These are phyloP conservation scores for Globisporangium recalcitrans DNA, from an alignment of 352 stramenopile genomes.

Conservation along the genomic window DNA sequence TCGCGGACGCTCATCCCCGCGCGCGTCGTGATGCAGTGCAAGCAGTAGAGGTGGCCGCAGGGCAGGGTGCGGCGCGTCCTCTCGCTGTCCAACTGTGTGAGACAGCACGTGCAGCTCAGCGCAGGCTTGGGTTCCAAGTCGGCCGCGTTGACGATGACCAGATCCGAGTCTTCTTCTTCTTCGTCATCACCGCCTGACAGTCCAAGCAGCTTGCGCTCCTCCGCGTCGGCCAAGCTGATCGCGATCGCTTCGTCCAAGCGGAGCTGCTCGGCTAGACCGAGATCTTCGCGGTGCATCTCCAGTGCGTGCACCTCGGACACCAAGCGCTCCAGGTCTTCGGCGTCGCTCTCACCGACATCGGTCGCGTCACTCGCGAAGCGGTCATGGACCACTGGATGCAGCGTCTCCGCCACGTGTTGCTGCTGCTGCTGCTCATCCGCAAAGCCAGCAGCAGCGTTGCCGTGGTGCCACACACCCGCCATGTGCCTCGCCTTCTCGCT, in stretches of 20 bases:
- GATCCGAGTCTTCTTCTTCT: constrained; percentile 6
- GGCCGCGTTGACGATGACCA: neutral
- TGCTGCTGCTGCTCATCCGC: neutral
- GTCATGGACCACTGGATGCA: neutral
- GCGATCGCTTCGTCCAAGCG: constrained; percentile 24
- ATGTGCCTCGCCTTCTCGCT: neutral
- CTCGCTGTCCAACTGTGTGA: neutral
- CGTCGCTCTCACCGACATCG: neutral
- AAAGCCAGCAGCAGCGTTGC: neutral
- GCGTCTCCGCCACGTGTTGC: neutral
- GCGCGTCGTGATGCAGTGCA: constrained; percentile 42
- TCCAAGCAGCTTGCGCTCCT: constrained; percentile 11
- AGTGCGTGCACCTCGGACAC: constrained; percentile 11
- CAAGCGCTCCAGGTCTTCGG: neutral
- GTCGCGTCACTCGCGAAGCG: constrained; percentile 9
- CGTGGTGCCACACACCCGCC: neutral
- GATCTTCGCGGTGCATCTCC: constrained; percentile 18
- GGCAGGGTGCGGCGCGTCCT: constrained; percentile 10
- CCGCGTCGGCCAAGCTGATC: constrained; percentile 18
- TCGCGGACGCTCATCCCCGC: constrained; percentile 55
- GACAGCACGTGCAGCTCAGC: constrained; percentile 15
- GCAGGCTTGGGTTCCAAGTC: constrained; percentile 5
- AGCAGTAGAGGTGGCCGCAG: constrained; percentile 68
- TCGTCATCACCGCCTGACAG: neutral
- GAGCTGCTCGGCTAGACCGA: constrained; percentile 14